Evolutionary conservation across 2,329 filamentous ascomycete genomes (phyloP).

Genomic region (Magnaporthales sp.): DNA sequence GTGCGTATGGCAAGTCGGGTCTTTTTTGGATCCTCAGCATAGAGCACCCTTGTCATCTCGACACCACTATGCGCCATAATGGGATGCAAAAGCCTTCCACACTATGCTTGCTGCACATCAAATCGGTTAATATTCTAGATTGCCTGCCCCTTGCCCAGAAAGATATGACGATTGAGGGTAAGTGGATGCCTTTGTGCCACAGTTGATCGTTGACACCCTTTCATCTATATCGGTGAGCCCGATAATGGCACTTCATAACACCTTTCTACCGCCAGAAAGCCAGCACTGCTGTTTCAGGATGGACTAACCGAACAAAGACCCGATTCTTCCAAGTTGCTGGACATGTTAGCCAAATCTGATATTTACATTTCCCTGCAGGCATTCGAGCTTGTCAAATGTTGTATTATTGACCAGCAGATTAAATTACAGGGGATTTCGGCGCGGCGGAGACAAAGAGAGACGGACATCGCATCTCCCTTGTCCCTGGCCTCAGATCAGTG

Average conservation of each 20-base stretch:
- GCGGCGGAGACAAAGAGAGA: neutral
- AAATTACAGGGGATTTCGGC: neutral
- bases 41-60: neutral
- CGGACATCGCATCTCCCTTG: neutral
- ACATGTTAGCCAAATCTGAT: conserved; percentile 1
- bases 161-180: neutral
- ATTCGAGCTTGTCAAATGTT: neutral
- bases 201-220: neutral
- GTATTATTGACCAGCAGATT: neutral
- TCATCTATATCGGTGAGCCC: neutral
- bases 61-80: neutral
- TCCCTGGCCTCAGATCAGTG: neutral
- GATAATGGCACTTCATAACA: neutral
- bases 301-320: conserved; percentile 3
- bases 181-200: neutral
- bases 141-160: neutral
- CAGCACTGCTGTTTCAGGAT: conserved; percentile 1
- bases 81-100: neutral
- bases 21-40: neutral
- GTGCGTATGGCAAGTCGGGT: neutral
- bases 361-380: neutral
- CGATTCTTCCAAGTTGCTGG: conserved; percentile 3
- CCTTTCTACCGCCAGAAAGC: neutral
- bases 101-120: conserved; percentile 15
- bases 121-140: conserved; percentile 18